Percentiles rank a stretch among this genome's conserved stretches.
Conservation (phyloP, 1,139 yeast species). For the Zygoascus hellenicus region DNA sequence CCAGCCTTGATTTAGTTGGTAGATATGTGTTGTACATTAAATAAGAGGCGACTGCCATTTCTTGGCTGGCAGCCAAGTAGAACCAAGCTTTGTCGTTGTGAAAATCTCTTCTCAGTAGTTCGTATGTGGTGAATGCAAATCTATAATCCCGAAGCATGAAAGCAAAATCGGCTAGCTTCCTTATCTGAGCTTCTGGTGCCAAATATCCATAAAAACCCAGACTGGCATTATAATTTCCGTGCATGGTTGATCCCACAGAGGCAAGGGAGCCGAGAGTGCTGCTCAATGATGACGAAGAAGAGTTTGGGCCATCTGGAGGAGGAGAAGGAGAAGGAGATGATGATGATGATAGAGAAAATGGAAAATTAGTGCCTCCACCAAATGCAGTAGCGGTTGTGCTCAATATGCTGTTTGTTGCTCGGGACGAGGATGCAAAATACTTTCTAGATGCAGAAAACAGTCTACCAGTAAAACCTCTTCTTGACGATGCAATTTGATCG, state of each 20-base stretch:
- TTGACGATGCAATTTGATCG: slow-evolving; percentile 62
- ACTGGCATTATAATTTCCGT: slow-evolving; percentile 38
- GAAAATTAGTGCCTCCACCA: slow-evolving; percentile 25
- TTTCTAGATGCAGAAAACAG: slow-evolving; percentile 63
- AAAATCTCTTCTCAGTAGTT: slow-evolving; percentile 72
- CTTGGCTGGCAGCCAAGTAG: slow-evolving; percentile 79
- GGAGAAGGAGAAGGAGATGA: slow-evolving; percentile 15
- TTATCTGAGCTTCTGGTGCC: slow-evolving; percentile 66
- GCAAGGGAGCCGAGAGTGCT: slow-evolving; percentile 23
- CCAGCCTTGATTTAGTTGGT: slow-evolving; percentile 54
- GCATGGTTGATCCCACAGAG: slow-evolving; percentile 2
- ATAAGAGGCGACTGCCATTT: slow-evolving; percentile 73
- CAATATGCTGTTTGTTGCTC: slow-evolving; percentile 24
- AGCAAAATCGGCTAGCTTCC: slow-evolving; percentile 90
- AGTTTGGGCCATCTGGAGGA: slow-evolving; percentile 11
- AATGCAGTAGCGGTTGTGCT: slow-evolving; percentile 16
- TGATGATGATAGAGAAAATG: slow-evolving; percentile 28
- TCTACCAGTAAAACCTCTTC: slow-evolving; percentile 67
- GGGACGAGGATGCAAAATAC: slow-evolving; percentile 41
- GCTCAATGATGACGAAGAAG: slow-evolving; percentile 13
- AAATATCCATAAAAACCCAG: slow-evolving; percentile 52
- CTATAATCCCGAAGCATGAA: slow-evolving; percentile 84
- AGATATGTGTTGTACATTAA: slow-evolving; percentile 55
- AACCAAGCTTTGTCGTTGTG: slow-evolving; percentile 76
- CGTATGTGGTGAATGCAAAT: slow-evolving; percentile 80